Evolutionary conservation across 495 filamentous ascomycete genomes (phyloP), one percentile per base, ranked within the genome.

Genomic region (Aspergillus kassunensis): DNA sequence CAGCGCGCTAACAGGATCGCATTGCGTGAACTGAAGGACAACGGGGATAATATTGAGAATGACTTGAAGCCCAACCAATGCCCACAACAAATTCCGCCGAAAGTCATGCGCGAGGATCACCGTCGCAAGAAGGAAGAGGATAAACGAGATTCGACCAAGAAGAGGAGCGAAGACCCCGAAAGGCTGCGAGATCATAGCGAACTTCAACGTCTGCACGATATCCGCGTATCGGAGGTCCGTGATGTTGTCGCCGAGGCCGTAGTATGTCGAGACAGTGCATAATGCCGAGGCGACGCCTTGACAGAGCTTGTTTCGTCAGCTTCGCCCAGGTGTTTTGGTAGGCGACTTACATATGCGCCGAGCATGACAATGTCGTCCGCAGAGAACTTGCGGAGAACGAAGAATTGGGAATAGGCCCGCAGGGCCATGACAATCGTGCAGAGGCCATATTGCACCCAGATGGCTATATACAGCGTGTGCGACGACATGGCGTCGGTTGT

Each of bases 381-480:
- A 5, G 37, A 19, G 13, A 41, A 41, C 29, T 35, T 51, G 16
- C 48, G 48, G 4, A 43, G 16, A 12, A 51, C 20, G 10, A 43
- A 51, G 1, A 42, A 8, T 16, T 51, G 48, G 4, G 48, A 51
- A 16, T 51, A 51, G 0, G 16, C 48, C 7, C 48, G 20, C 11
- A 51, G 48, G 12, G 16, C 37, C 48, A 51, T 51, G 16, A 43
- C 48, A 13, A 35, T 12, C 16, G 48, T 51, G 24, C 23, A 31
- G 27, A 51, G n/a, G 11, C 48, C 27, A 25, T 43, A 51, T 25
- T 51, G 27, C 15, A 42, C 27, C 37, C 48, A 43, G 27, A 51
- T 43, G 25, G 30, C 29, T 0, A 27, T 25, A n/a, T 51, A 51
- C 34, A 51, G 25, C 7, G 37, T 36, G 6, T 0, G 48, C 21